A percentile compares a stretch with the other conserved stretches of the same genome.
These are phyloP conservation scores for Phytophthora podocarpi DNA, from an alignment of 352 stramenopile species.

Conservation along the genomic window DNA sequence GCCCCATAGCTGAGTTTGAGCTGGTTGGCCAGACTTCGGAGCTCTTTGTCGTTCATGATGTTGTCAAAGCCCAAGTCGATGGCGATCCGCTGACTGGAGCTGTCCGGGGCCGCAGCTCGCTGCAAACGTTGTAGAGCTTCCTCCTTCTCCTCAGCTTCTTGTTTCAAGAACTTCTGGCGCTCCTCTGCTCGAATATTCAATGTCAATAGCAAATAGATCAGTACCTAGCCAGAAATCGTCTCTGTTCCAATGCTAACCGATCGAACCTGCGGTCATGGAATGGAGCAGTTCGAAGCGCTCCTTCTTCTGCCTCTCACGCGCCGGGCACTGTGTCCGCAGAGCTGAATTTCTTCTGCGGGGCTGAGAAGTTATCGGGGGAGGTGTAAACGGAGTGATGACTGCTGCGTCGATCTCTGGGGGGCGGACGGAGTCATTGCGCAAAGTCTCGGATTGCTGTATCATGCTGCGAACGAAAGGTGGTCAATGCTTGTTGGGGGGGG, in stretches of 20 bases:
- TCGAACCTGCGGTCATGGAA: constrained; percentile 62
- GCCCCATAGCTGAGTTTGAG: constrained; percentile 75
- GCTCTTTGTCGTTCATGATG: constrained; percentile 88
- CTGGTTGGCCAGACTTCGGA: constrained; percentile 77
- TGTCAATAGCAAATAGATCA: not conserved
- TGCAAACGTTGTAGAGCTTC: constrained; percentile 37
- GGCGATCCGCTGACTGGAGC: constrained; percentile 47
- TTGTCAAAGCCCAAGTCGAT: constrained; percentile 76
- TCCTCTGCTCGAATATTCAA: constrained; percentile 44
- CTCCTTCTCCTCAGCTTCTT: constrained; percentile 46
- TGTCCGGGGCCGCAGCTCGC: constrained; percentile 24
- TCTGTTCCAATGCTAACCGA: not conserved
- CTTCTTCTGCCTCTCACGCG: constrained; percentile 56
- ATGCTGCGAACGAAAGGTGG: constrained; percentile 21
- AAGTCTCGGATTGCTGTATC: constrained; percentile 12
- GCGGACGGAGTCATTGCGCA: not conserved
- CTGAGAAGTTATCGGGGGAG: not conserved
- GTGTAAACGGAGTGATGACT: not conserved
- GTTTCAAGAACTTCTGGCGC: constrained; percentile 48
- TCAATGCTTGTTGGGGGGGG: constrained; percentile 1
- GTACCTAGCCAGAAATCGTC: not conserved
- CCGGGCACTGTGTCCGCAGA: constrained; percentile 32
- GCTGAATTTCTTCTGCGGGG: constrained; percentile 4
- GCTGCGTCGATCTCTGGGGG: constrained; percentile 4
- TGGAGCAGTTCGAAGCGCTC: constrained; percentile 59